Base-by-base conservation (phyloP, 75 land plant genomes). In the Chamaecyparis obtusa region DNA sequence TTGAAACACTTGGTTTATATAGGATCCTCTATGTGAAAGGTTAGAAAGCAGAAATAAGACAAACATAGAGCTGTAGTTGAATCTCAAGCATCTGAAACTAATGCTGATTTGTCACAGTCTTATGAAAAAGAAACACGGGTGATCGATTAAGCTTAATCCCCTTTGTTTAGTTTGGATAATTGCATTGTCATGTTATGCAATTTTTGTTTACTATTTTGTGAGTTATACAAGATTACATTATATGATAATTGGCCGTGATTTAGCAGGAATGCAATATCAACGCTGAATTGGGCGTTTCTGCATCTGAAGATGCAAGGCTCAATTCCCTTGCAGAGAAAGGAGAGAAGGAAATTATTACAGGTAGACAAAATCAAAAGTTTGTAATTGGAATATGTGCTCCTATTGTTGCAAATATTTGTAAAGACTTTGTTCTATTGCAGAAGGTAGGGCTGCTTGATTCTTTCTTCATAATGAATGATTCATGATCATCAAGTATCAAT, bases 1-100 rank as follows among this genome's bases (percentile, higher is more conserved):
- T 89, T 98, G 89, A 95, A 96, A 84, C 99, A 98, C 41, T 88
- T 98, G 88, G 93, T 96, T 57, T 98, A 96, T 87, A 93, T 97
- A 87, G 99, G 97, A 86, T 91, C 93, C 2, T 97, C 98, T 86
- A 88, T 93, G 30, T 83, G 93, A n/a, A 92, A 94, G 77, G 86
- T 98, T 17, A 92, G 92, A 85, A 98, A 96, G 87, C 94, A 95
- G 85, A 93, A 91, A 77, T 79, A 64, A 6, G 93, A 86, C 76
- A 98, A 95, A 87, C 94, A 94, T 39, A 94, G 89, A 88, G 86
- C 85, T 67, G 87, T 77, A 71, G 81, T 87, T 86, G 93, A 92
- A 76, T 41, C 72, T 41, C 86, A 90, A 27, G 84, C 74, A 85
- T 74, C 54, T 9, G 39, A 85, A 21, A 74, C 17, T 35, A 55